Percentiles rank a stretch among this genome's conserved stretches.
Conservation (phyloP, 768 basidiomycete genomes). For the Basidioascus undulatus region DNA sequence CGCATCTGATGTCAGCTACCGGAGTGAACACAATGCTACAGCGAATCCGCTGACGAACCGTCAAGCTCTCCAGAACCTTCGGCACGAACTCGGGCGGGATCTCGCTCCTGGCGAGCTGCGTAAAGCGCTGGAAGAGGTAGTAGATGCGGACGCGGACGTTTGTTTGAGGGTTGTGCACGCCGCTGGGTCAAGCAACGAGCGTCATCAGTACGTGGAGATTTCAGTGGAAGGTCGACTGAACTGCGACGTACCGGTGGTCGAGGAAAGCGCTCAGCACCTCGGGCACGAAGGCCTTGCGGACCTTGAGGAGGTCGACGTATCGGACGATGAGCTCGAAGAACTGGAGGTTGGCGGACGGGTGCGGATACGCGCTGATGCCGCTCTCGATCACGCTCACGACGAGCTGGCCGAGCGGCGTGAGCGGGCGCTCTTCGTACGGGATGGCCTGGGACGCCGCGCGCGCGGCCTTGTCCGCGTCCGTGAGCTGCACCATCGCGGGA, state of each 20-base stretch:
- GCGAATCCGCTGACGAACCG: no score
- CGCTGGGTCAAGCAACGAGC: slow-evolving; percentile 25
- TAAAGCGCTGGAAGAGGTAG: slow-evolving; percentile 82
- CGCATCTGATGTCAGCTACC: slow-evolving; percentile 13
- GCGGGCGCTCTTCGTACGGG: slow-evolving; percentile 22
- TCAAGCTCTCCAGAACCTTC: slow-evolving; percentile 44
- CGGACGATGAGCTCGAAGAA: slow-evolving; percentile 83
- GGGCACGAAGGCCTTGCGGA: slow-evolving; percentile 65
- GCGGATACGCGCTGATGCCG: slow-evolving; percentile 56
- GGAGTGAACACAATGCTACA: no score
- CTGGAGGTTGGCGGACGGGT: slow-evolving; percentile 60
- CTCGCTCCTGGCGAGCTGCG: slow-evolving; percentile 56
- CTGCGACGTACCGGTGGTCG: slow-evolving; percentile 37
- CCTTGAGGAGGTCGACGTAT: slow-evolving; percentile 90
- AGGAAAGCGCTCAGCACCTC: slow-evolving; percentile 75
- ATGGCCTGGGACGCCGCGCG: slow-evolving; percentile 19
- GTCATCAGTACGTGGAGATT: neutral
- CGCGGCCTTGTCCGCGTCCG: slow-evolving; percentile 30
- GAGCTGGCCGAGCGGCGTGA: slow-evolving; percentile 79
- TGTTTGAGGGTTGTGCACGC: slow-evolving; percentile 53
- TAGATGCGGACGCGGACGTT: slow-evolving; percentile 51
- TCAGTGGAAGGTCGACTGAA: no score
- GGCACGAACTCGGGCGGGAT: slow-evolving; percentile 46
- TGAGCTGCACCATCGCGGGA: slow-evolving; percentile 58
- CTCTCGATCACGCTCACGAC: slow-evolving; percentile 60